Base-by-base conservation (phyloP, 2,329 filamentous ascomycete species). In the Talaromyces sp. region DNA sequence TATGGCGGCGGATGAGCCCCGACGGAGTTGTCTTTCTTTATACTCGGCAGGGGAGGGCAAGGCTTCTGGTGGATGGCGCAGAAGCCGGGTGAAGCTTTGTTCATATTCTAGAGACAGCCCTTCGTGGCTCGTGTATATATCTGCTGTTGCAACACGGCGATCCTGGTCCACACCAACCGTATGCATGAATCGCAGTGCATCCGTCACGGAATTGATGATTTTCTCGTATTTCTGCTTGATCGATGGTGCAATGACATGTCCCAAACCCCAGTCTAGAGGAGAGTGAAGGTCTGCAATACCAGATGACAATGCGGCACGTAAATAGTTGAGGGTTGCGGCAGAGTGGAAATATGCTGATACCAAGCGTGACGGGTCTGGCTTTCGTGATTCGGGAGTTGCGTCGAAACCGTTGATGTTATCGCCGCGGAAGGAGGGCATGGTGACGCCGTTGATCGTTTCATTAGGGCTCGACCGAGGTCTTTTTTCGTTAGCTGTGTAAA, bases 311-410 rank as follows among this genome's bases (percentile, higher is more conserved):
- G 93, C 87, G 16, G 90, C 88, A 54, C 95, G 88, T 65, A 97
- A 86, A 78, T 95, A 98, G 80, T 99, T 99, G 65, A 96, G 83
- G 0, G 95, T 99, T 8, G 92, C 91, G 2, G 95, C 91, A 0
- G 93, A 97, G 77, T 98, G 90, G 77, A 96, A 95, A 81, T 99
- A 99, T 3, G 95, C 95, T 66, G 89, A 87, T 42, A 98, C 90
- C 7, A 99, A 84, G 42, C 95, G 85, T 57, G 85, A 84, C 0
- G 95, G 93, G 72, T 98, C 92, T 37, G 96, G 88, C 42, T 84
- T 84, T 62, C 95, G 82, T 66, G 93, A 86, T n/a, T 88, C 86
- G 0, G 86, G 79, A 40, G 86, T 75, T 11, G 79, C 72, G 8
- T 75, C 84, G 77, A 88, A 96, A 28, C 93, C 93, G 73, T 99